Evolutionary conservation across 257 asterid species (phyloP), one percentile per base, ranked within the genome.

Genomic region (Lycium barbarum): DNA sequence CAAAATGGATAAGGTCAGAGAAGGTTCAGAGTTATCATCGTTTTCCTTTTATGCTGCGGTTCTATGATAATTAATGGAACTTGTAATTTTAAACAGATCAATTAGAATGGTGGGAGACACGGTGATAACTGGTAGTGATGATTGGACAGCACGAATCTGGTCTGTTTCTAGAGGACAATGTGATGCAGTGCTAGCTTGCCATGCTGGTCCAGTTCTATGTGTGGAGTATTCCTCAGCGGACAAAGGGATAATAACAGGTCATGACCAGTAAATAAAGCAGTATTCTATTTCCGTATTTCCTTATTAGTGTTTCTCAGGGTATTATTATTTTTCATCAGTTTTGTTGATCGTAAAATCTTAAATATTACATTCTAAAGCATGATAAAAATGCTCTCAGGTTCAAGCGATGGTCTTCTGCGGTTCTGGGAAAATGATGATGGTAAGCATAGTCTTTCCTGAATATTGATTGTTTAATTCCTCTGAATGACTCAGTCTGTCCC

Each of bases 61-160:
- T 6, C 80, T 79, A 81, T 86, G 84, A 79, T 78, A 88, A 84
- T 84, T 81, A 80, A 88, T 90, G 61, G 43, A 86, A 78, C 86
- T 51, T 38, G 10, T 83, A 66, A 62, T 79, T 87, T 82, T 57
- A 22, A 83, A 76, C 93, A 96, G 99, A 92, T 95, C 99, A 80
- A 92, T 96, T 84, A 93, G 97, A 93, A 93, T 96, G 98, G 98
- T 93, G 54, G 99, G 98, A 73, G 98, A 96, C 91, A 93, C 96
- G 67, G 84, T 96, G 81, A 85, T 96, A 85, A 95, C 99, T 11
- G 99, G 98, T 33, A 96, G 99, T 91, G 99, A 96, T 92, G 99
- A 96, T 86, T 96, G 99, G 99, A 96, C 99, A 59, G 98, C 98
- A 82, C 95, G 99, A 74, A 87, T 95, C 81, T 96, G 99, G 98